These are phyloP conservation scores for Trichothecium roseum DNA, from an alignment of 2,329 filamentous ascomycete species.

Conservation along the genomic window DNA sequence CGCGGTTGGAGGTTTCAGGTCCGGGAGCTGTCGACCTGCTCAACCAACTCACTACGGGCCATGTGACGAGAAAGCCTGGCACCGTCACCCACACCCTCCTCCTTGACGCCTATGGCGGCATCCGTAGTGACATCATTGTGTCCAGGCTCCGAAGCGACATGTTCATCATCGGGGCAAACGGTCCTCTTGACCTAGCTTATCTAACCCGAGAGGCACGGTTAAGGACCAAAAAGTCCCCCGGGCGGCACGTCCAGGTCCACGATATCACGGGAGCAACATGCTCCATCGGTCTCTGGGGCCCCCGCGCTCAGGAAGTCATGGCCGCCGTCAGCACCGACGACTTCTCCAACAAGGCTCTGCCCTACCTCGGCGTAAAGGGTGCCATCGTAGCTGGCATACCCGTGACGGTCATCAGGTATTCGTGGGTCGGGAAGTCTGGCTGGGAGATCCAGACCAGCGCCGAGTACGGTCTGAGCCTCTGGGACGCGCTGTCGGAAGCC, in stretches of 20 bases:
- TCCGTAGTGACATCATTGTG: constrained; percentile 47
- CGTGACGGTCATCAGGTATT: constrained; percentile 43
- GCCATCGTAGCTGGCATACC: constrained; percentile 43
- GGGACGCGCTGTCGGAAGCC: constrained; percentile 46
- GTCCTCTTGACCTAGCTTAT: constrained; percentile 42
- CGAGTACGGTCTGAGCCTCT: constrained; percentile 45
- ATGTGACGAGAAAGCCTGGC: constrained; percentile 35
- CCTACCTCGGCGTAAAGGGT: constrained; percentile 38
- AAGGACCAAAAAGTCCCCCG: constrained; percentile 29
- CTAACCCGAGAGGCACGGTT: constrained; percentile 39
- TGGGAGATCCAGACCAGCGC: constrained; percentile 54
- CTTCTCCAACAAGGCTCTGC: constrained; percentile 32
- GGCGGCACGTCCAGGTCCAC: constrained; percentile 37
- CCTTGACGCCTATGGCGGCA: constrained; percentile 39
- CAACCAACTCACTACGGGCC: constrained; percentile 39
- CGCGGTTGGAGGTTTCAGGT: constrained; percentile 46
- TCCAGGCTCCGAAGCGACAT: constrained; percentile 36
- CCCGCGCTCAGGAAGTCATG: constrained; percentile 41
- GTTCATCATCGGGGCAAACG: constrained; percentile 48
- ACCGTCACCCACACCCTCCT: constrained; percentile 46
- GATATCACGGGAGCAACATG: constrained; percentile 52
- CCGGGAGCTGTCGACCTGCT: constrained; percentile 45
- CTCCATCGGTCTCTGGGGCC: constrained; percentile 53
- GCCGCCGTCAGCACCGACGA: constrained; percentile 31
- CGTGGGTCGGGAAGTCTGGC: constrained; percentile 50